phyloP scores from a whole-genome alignment of 1,139 yeast genomes.

The Pichia kudriavzevii region DNA sequence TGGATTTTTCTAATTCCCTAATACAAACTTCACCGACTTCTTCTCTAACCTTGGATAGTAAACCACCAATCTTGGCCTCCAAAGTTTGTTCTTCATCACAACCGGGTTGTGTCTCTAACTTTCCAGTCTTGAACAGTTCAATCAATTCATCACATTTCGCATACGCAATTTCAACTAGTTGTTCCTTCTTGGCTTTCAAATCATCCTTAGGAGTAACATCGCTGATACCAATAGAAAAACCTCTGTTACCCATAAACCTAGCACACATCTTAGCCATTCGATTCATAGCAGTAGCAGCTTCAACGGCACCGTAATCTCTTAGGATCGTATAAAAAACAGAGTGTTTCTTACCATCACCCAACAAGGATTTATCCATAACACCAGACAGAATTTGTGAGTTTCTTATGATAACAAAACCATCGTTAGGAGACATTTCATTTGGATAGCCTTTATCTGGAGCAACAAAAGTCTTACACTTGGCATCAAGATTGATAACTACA shows the following conservation, averaged over 20 bases:
- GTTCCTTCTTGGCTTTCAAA: conserved; percentile 71
- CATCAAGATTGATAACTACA: conserved; percentile 85
- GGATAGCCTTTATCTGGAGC: conserved; percentile 68
- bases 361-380: conserved; percentile 91
- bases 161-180: conserved; percentile 87
- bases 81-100: conserved; percentile 97
- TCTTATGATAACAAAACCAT: conserved; percentile 84
- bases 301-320: conserved; percentile 92
- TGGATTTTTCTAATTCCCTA: conserved; percentile 76
- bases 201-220: conserved; percentile 93
- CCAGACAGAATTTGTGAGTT: conserved; percentile 89
- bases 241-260: conserved; percentile 86
- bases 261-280: conserved; percentile 98
- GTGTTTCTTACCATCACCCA: conserved; percentile 98
- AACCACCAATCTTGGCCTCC: conserved; percentile 95
- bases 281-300: conserved; percentile 95
- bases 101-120: conserved; percentile 97
- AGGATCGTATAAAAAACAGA: conserved; percentile 92
- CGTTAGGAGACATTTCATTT: conserved; percentile 95
- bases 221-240: conserved; percentile 93
- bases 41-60: conserved; percentile 93
- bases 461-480: conserved; percentile 81
- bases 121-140: conserved; percentile 71
- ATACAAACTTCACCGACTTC: conserved; percentile 98
- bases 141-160: conserved; percentile 88